Evolutionary conservation across 805 yeast genomes (phyloP).

Genomic region (Debaryomyces prosopidis): DNA sequence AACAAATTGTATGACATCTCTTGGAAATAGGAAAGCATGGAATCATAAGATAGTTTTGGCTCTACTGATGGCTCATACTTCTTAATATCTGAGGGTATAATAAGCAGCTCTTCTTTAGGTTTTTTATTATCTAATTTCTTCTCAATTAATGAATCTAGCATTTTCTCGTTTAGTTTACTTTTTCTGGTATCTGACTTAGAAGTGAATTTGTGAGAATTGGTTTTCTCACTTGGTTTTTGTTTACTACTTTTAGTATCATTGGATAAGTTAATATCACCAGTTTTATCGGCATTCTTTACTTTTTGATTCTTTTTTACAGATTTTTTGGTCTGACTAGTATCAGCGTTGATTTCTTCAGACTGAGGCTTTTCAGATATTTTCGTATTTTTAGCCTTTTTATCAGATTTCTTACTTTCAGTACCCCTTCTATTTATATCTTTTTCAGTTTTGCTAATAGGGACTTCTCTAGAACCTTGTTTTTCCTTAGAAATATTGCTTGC

Average conservation of each 20-base stretch:
- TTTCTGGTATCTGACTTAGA: background rate
- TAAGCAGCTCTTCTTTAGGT: slow-evolving; percentile 4
- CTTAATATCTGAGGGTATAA: slow-evolving; percentile 27
- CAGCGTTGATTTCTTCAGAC: no score
- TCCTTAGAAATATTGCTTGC: no score
- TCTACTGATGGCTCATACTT: slow-evolving; percentile 32
- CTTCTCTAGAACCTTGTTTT: no score
- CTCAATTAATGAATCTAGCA: background rate
- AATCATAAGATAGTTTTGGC: slow-evolving; percentile 49
- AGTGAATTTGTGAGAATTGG: background rate
- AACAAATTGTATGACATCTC: slow-evolving; percentile 63
- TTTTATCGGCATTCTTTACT: background rate
- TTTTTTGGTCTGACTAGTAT: no score
- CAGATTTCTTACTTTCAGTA: background rate
- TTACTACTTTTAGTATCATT: background rate
- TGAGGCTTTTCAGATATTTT: background rate
- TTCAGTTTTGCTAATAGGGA: no score
- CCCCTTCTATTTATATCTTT: background rate
- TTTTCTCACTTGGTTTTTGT: background rate
- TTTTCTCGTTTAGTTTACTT: background rate
- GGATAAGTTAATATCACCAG: background rate
- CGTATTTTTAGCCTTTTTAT: background rate
- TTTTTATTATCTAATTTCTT: background rate
- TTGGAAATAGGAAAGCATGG: slow-evolving; percentile 52
- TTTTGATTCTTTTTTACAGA: no score